These are phyloP conservation scores for Stentor coeruleus DNA, from an alignment of 73 alveolate species.

Conservation along the genomic window DNA sequence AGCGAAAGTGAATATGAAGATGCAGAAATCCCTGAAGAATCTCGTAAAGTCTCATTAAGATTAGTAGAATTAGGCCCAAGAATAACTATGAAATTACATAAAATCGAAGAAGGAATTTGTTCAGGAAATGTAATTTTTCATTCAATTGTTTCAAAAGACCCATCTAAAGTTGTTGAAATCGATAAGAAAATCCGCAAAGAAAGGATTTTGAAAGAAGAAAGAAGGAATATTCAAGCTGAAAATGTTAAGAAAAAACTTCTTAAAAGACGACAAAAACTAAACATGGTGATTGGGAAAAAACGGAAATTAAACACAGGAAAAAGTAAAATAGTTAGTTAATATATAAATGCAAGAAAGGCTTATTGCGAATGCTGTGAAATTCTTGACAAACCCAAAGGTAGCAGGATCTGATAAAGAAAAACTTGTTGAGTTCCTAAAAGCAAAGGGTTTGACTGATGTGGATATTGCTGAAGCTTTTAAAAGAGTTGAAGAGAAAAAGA, in stretches of 20 bases:
- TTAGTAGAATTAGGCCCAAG: conserved; percentile 90
- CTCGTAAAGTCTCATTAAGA: conserved; percentile 57
- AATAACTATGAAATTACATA: conserved; percentile 60
- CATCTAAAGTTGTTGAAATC: conserved; percentile 62
- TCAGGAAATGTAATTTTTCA: conserved; percentile 87
- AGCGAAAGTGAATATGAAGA: conserved; percentile 86
- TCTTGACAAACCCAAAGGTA: conserved; percentile 17
- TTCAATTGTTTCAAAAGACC: conserved; percentile 59
- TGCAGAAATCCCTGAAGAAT: conserved; percentile 68
- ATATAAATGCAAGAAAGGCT: conserved; percentile 20
- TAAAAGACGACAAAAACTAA: not conserved
- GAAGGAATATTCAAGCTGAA: conserved; percentile 71
- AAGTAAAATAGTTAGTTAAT: not conserved
- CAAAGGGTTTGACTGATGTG: conserved; percentile 1
- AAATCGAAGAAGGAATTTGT: conserved; percentile 89
- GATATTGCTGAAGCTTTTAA: conserved; percentile 16
- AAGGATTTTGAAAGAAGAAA: conserved; percentile 67
- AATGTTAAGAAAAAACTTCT: conserved; percentile 69
- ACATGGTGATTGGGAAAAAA: not conserved
- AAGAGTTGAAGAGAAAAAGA: not conserved
- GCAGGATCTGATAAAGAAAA: not conserved
- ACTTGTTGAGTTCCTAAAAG: not conserved
- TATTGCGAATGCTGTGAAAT: not conserved
- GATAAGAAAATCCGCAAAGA: conserved; percentile 51
- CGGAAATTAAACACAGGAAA: not conserved